Conservation (phyloP, 2,329 filamentous ascomycete species). For the Botrytis paeoniae region DNA sequence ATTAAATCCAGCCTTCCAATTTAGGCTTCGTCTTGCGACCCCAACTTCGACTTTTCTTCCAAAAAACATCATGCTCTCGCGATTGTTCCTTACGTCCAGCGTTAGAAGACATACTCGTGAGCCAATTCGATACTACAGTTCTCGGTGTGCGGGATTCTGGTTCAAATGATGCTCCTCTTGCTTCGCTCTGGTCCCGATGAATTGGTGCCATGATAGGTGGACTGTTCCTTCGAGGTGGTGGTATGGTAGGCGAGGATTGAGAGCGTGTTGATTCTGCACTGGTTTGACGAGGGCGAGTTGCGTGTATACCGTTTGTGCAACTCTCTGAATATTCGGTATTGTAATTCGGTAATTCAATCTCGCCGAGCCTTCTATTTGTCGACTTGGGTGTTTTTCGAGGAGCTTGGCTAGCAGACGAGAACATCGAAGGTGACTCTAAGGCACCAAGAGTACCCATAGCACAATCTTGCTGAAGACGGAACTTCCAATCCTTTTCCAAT, state of each 20-base stretch:
- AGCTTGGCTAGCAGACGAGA: not conserved
- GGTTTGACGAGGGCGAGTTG: not conserved
- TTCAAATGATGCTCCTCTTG: constrained; percentile 9
- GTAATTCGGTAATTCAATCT: not conserved
- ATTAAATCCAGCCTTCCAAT: constrained; percentile 10
- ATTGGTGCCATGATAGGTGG: constrained; percentile 12
- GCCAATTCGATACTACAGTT: constrained; percentile 14
- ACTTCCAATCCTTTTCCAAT: constrained; percentile 9
- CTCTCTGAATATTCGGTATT: not conserved
- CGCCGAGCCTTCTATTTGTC: not conserved
- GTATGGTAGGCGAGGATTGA: not conserved
- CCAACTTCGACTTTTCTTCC: constrained; percentile 13
- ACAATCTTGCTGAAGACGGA: constrained; percentile 1
- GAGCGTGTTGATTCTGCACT: not conserved
- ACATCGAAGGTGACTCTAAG: not conserved
- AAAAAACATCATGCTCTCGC: constrained; percentile 4
- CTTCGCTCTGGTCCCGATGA: constrained; percentile 1
- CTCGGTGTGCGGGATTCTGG: constrained; percentile 14
- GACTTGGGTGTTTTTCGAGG: not conserved
- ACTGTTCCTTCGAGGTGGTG: constrained; percentile 7
- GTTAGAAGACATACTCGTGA: constrained; percentile 9
- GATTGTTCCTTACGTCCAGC: constrained; percentile 10
- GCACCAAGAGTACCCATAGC: not conserved
- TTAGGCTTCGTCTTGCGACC: constrained; percentile 11
- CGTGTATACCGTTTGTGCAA: not conserved